phyloP scores from a whole-genome alignment of 179 eudicot genomes.

The Vitellaria paradoxa region DNA sequence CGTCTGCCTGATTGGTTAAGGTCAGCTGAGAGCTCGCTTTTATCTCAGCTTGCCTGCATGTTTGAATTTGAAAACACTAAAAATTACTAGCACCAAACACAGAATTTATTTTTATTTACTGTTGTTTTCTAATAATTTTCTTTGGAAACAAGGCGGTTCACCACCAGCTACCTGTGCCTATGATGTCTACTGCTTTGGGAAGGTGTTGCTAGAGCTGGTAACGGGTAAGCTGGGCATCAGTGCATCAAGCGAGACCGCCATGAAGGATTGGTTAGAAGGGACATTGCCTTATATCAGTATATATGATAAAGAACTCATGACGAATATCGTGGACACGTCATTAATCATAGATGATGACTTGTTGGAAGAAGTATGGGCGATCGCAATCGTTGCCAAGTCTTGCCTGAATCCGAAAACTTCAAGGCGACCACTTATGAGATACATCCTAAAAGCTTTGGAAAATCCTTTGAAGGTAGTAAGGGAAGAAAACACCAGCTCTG shows the following conservation, averaged over 20 bases:
- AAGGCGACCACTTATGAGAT: constrained; percentile 80
- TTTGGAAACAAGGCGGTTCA: constrained; percentile 41
- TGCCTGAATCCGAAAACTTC: constrained; percentile 87
- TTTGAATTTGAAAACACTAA: not conserved
- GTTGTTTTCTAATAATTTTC: not conserved
- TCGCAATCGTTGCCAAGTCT: constrained; percentile 76
- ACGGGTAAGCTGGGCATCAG: constrained; percentile 90
- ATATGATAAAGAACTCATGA: constrained; percentile 81
- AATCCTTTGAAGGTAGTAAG: constrained; percentile 30
- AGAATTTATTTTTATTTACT: not conserved
- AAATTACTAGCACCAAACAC: not conserved
- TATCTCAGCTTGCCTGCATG: not conserved
- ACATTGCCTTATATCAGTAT: constrained; percentile 69
- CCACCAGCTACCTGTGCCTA: constrained; percentile 69
- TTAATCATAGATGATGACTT: constrained; percentile 86
- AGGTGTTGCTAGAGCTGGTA: constrained; percentile 87
- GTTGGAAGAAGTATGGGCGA: constrained; percentile 31
- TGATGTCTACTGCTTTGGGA: constrained; percentile 94
- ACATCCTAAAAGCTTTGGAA: constrained; percentile 80
- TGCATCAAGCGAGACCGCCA: constrained; percentile 50
- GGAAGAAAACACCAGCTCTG: constrained; percentile 51
- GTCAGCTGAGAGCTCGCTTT: no score
- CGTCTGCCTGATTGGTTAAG: not conserved
- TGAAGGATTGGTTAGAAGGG: constrained; percentile 69
- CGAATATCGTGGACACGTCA: constrained; percentile 79